phyloP scores from a whole-genome alignment of 768 basidiomycete species.

The Steccherinum ochraceum region DNA sequence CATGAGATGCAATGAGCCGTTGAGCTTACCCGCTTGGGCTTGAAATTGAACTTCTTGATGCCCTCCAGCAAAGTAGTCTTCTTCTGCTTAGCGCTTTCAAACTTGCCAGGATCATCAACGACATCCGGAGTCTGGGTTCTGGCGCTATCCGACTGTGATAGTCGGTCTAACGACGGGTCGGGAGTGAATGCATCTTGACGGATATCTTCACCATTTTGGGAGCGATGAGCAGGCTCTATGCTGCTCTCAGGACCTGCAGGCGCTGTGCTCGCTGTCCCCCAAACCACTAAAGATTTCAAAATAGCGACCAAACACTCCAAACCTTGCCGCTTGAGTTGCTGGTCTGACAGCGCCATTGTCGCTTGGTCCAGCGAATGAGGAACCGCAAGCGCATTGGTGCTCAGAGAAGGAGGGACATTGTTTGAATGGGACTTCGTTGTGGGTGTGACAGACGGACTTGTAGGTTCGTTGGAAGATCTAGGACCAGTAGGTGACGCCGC shows the following conservation, averaged over 20 bases:
- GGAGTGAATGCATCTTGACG: slow-evolving; percentile 46
- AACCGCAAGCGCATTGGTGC: slow-evolving; percentile 56
- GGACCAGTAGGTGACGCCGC: slow-evolving; percentile 15
- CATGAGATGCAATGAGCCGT: neutral
- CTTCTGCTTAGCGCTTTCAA: slow-evolving; percentile 94
- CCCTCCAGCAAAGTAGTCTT: slow-evolving; percentile 94
- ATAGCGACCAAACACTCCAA: slow-evolving; percentile 91
- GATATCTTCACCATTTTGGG: slow-evolving; percentile 47
- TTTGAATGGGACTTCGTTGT: slow-evolving; percentile 37
- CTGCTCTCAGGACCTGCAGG: slow-evolving; percentile 32
- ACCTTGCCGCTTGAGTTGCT: slow-evolving; percentile 82
- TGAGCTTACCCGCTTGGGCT: slow-evolving; percentile 82
- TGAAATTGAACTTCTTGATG: slow-evolving; percentile 96
- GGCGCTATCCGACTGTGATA: slow-evolving; percentile 47
- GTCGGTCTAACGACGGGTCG: slow-evolving; percentile 50
- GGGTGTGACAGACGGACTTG: slow-evolving; percentile 55
- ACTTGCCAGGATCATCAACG: slow-evolving; percentile 84
- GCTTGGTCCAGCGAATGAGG: slow-evolving; percentile 65
- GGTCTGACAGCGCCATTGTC: slow-evolving; percentile 67
- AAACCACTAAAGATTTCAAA: slow-evolving; percentile 82
- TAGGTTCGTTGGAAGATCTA: slow-evolving; percentile 58
- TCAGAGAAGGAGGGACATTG: slow-evolving; percentile 56
- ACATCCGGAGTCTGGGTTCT: slow-evolving; percentile 73
- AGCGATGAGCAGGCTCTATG: slow-evolving; percentile 35
- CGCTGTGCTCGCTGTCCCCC: slow-evolving; percentile 59